Base-by-base conservation (phyloP, 2,329 filamentous ascomycete genomes). In the Esteya vermicola region DNA sequence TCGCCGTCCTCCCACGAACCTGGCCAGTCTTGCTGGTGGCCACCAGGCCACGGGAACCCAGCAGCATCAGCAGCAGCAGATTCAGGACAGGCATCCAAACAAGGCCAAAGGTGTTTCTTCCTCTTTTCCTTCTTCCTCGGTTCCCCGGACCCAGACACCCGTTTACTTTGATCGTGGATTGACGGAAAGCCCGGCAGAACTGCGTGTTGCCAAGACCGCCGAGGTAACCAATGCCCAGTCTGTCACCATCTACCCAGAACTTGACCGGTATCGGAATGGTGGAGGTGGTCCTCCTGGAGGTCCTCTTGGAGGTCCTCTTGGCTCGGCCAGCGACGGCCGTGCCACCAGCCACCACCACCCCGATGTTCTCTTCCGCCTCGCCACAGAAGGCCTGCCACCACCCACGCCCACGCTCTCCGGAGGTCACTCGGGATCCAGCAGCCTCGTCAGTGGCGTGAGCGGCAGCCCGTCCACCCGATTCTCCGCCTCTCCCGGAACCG, bases 381-480 rank as follows among this genome's bases (percentile, higher is more conserved):
- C 75, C 23, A 79, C 75, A 4, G 72, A 81, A 40, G 70, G 81
- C 48, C 62, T 81, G 2, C 45, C 42, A 6, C 74, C 77, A n/a
- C 73, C 76, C n/a, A n/a, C n/a, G 7, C 75, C 75, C 9, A 78
- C 75, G 6, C 77, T 78, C n/a, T 59, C 74, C 8, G 76, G n/a
- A n/a, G n/a, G n/a, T n/a, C n/a, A 79, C 39, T 77, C 73, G 0
- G 69, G 69, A 32, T 67, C 62, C 16, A 72, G 68, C 51, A 75
- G 68, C 46, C 65, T 70, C 45, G 43, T 65, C 32, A 72, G 72
- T 55, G 70, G 67, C 3, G 67, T 77, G 39, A 85, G 81, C 45
- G 74, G 67, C 20, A 85, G 80, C 43, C 80, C 81, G 28, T 86
- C 81, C 4, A 85, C 82, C 2, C 67, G 78, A 45, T 85, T 81